Evolutionary conservation across 345 rosid species (phyloP).

Genomic region (Melastoma malabathricum): DNA sequence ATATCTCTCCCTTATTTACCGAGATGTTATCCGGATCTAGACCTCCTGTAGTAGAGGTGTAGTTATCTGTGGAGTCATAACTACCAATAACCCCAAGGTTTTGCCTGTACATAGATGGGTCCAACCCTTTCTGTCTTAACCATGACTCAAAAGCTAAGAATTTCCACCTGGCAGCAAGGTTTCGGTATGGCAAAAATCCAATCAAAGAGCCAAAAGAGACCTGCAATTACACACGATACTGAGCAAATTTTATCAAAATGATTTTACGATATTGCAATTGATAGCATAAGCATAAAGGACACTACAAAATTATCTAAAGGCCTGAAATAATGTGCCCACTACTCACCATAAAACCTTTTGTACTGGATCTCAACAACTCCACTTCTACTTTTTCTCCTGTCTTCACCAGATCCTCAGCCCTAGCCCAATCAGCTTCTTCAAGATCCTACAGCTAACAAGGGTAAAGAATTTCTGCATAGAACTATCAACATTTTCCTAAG

Average conservation of each 20-base stretch:
- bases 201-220: slow-evolving; percentile 75
- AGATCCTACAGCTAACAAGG: slow-evolving; percentile 30
- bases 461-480: slow-evolving; percentile 9
- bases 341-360: slow-evolving; percentile 82
- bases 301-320: neutral
- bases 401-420: slow-evolving; percentile 48
- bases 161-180: slow-evolving; percentile 69
- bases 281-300: neutral
- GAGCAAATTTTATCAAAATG: neutral
- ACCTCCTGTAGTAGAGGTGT: slow-evolving; percentile 20
- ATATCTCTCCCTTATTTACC: slow-evolving; percentile 26
- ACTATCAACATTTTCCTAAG: neutral
- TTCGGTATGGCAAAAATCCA: slow-evolving; percentile 80
- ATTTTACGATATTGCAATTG: slow-evolving; percentile 2
- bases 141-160: slow-evolving; percentile 91
- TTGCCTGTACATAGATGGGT: slow-evolving; percentile 62
- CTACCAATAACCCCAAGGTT: slow-evolving; percentile 57
- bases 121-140: slow-evolving; percentile 78
- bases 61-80: slow-evolving; percentile 26
- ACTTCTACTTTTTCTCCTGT: slow-evolving; percentile 51
- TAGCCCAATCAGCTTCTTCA: slow-evolving; percentile 53
- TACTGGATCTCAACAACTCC: slow-evolving; percentile 67
- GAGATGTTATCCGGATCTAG: slow-evolving; percentile 20
- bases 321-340: slow-evolving; percentile 29
- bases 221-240: slow-evolving; percentile 19